Evolutionary conservation across 139 green algal genomes (phyloP).

Genomic region (Haematococcus sp.): DNA sequence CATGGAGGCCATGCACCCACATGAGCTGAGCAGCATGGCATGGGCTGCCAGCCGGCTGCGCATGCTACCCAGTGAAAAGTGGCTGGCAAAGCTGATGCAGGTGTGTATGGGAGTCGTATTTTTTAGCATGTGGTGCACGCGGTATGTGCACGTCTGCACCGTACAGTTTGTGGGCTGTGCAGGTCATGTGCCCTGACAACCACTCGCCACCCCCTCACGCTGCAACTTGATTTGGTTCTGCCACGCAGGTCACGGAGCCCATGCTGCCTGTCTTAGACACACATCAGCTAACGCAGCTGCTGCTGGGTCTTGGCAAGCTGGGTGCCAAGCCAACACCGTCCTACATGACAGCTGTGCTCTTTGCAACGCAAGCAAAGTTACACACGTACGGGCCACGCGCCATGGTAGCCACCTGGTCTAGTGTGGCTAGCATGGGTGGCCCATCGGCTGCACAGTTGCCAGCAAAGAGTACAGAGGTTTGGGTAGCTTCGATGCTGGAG

Average conservation of each 20-base stretch:
- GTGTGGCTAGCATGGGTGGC: not conserved
- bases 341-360: not conserved
- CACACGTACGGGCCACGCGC: not conserved
- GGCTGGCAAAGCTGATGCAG: conserved; percentile 19
- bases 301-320: conserved; percentile 17
- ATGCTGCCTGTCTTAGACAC: not conserved
- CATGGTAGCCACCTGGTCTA: not conserved
- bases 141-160: not conserved
- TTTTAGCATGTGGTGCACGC: not conserved
- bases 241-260: conserved; percentile 9
- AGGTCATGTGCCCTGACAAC: not conserved
- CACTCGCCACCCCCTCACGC: not conserved
- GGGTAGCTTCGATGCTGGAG: not conserved
- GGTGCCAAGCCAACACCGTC: conserved; percentile 12
- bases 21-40: conserved; percentile 1
- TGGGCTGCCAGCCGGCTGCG: conserved; percentile 1
- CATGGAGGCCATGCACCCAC: conserved; percentile 1
- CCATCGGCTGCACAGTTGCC: not conserved
- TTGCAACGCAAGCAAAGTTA: not conserved
- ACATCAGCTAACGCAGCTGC: conserved; percentile 16
- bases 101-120: conserved; percentile 12
- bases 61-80: conserved; percentile 15
- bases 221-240: not conserved
- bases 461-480: not conserved
- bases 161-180: not conserved